Evolutionary conservation across 306 rosid species (phyloP), one percentile per base, ranked within the genome.

Genomic region (Hippophae tibetana): DNA sequence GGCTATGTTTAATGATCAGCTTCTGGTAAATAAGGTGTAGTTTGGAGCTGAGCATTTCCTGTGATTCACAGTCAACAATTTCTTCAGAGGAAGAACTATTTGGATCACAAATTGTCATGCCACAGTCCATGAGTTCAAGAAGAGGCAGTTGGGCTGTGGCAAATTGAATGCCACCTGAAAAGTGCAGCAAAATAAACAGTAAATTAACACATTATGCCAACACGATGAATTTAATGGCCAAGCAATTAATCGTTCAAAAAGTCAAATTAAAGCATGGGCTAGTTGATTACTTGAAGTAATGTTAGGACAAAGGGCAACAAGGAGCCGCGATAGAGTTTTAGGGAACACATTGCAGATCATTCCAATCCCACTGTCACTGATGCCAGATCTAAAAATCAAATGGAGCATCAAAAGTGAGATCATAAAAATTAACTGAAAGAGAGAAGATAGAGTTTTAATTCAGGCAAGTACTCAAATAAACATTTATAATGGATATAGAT

Each of bases 51-150:
- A 78, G 61, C n/a, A 73, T 62, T 75, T 68, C 65, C 26, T 65
- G 74, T 42, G 63, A 47, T 61, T 75, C 77, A 52, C 64, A n/a
- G 58, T 56, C 72, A 46, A 53, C 68, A 51, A 47, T 66, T 66
- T 72, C 79, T 0, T 69, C 86, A 11, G 69, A 60, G 6, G 66
- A 55, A 45, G 72, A 64, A 80, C 71, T 31, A 77, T 84, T 65
- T 56, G 90, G 82, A 74, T 88, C 85, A 27, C 90, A 86, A 64
- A 93, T 80, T 53, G 95, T 78, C 99, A 84, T 82, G 75, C 99
- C 99, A 77, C 99, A 93, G 66, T 93, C 99, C 90, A 93, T 82
- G 60, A 88, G 93, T 74, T 93, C 97, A 69, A 93, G 97, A 58
- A 60, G 80, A 26, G 95, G 99, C 73, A 93, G 66, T 52, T 93